A percentile compares a stretch with the other conserved stretches of the same genome.
Conservation (phyloP, 306 rosid species). For the Malus sylvestris region DNA sequence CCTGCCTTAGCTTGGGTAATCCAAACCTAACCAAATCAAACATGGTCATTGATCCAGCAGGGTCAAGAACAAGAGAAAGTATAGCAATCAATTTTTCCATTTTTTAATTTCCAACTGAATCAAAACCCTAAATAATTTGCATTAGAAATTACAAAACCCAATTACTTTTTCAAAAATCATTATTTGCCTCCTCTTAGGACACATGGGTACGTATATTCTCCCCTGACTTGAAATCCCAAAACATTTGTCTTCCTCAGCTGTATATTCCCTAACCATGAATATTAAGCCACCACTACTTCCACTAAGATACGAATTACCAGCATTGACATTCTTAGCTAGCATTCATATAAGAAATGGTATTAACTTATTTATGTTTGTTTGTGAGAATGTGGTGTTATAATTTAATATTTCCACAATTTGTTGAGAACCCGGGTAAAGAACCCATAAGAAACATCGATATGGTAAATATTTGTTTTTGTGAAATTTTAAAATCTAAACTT, state of each 20-base stretch:
- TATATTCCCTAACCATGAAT: neutral
- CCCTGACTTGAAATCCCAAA: neutral
- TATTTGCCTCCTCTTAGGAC: neutral
- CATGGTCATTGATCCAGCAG: neutral
- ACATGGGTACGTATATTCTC: neutral
- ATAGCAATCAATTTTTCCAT: no score
- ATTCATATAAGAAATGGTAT: no score
- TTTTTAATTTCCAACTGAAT: neutral
- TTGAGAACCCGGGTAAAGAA: no score
- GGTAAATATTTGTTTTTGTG: neutral
- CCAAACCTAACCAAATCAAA: neutral
- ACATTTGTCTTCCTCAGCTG: neutral
- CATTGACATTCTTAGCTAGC: neutral
- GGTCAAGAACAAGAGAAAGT: no score
- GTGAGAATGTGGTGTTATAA: neutral
- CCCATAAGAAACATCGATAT: neutral
- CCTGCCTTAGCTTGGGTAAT: neutral
- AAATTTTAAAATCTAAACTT: neutral
- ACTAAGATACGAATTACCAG: no score
- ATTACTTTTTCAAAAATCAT: neutral
- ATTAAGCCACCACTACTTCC: neutral
- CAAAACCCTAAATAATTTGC: neutral
- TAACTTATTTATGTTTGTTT: no score
- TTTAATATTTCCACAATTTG: no score
- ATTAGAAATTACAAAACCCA: neutral